These are phyloP conservation scores for Barnettozyma siamensis DNA, from an alignment of 805 yeast species.

Conservation along the genomic window DNA sequence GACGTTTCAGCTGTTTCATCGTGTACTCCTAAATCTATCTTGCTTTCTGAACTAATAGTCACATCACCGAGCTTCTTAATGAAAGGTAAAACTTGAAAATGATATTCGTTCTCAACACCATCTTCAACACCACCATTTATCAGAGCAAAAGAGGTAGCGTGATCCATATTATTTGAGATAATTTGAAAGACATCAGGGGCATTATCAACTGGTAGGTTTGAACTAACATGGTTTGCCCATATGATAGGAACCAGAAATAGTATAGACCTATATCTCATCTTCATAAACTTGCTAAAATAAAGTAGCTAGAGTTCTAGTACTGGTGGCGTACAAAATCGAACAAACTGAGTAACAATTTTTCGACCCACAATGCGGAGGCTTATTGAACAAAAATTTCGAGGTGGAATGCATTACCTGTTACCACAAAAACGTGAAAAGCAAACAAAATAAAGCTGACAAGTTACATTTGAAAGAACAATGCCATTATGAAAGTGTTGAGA, in stretches of 20 bases:
- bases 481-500: no score
- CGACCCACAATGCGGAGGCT: no score
- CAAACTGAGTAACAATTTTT: no score
- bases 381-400: no score
- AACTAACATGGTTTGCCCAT: background rate
- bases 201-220: background rate
- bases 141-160: slow-evolving; percentile 1
- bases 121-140: slow-evolving; percentile 3
- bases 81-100: background rate
- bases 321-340: no score
- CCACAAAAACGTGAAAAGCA: no score
- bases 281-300: background rate
- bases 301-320: no score
- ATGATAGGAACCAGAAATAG: background rate
- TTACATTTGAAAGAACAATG: background rate
- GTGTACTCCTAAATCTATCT: slow-evolving; percentile 7
- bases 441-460: no score
- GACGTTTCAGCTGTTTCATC: background rate
- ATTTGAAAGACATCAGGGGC: background rate
- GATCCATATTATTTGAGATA: background rate
- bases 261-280: background rate
- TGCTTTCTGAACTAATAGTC: background rate
- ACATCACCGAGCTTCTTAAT: slow-evolving; percentile 3
- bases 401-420: no score
- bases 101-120: no score